Conservation (phyloP, 768 basidiomycete genomes). For the Amanita exitialis region DNA sequence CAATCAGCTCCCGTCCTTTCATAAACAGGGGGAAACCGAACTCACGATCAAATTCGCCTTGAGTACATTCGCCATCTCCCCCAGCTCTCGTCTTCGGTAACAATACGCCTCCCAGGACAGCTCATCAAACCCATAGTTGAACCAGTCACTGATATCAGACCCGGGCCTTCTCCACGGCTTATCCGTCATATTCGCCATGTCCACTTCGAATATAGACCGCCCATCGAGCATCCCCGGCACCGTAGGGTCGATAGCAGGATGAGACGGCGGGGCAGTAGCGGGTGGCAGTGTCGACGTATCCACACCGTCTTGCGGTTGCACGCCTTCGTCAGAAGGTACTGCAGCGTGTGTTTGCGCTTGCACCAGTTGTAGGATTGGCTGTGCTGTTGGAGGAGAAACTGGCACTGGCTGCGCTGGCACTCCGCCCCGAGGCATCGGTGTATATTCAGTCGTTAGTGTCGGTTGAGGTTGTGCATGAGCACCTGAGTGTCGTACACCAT, state of each 20-base stretch:
- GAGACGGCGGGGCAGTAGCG: slow-evolving; percentile 65
- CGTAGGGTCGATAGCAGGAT: slow-evolving; percentile 67
- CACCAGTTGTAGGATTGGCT: slow-evolving; percentile 10
- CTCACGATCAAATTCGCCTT: slow-evolving; percentile 78
- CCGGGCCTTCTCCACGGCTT: slow-evolving; percentile 92
- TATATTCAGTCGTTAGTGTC: slow-evolving; percentile 76
- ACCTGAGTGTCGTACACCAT: neutral
- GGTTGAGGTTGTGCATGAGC: slow-evolving; percentile 31
- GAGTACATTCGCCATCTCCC: slow-evolving; percentile 69
- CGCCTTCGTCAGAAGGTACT: slow-evolving; percentile 1
- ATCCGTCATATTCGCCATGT: slow-evolving; percentile 61
- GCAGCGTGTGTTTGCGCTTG: slow-evolving; percentile 7
- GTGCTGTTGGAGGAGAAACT: neutral
- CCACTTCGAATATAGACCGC: slow-evolving; percentile 77
- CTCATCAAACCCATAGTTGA: slow-evolving; percentile 99
- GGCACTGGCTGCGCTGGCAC: slow-evolving; percentile 12
- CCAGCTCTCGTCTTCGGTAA: slow-evolving; percentile 71
- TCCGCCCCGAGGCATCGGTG: slow-evolving; percentile 54
- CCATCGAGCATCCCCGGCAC: slow-evolving; percentile 60
- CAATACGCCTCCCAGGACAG: slow-evolving; percentile 91
- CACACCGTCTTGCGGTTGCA: slow-evolving; percentile 23
- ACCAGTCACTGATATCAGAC: slow-evolving; percentile 93
- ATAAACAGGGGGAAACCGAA: slow-evolving; percentile 7
- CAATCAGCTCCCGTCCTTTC: neutral
- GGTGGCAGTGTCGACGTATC: slow-evolving; percentile 59